Evolutionary conservation across 306 rosid species (phyloP), one percentile per base, ranked within the genome.

Genomic region (Inga laurina): DNA sequence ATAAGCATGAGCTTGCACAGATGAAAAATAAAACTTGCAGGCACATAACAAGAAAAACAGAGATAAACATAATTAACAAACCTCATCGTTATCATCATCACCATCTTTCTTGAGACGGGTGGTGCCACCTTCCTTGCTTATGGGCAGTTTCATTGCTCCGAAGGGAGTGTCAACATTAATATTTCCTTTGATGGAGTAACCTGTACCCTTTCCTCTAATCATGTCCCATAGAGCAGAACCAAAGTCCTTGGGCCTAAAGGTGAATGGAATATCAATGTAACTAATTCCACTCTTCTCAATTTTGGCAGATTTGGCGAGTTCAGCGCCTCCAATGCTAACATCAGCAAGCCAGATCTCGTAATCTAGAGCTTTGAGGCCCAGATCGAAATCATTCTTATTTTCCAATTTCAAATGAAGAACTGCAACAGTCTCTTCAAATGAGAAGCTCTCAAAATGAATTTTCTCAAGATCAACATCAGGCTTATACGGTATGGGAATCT

Each of bases 201-300:
- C 97, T 0, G 93, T 94, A 10, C 99, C 98, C 84, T n/a, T 89
- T 80, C 98, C 99, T 82, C 99, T 91, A 24, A 97, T 94, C 95
- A 97, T 97, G 83, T 94, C 97, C 99, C 99, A 97, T 19, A 97
- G 77, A 1, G 98, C 99, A 81, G 97, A 94, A 32, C 99, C 98
- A 27, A 92, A 90, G 77, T 94, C 98, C 92, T 97, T 92, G 3
- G 98, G 99, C 91, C 88, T 91, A 82, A 97, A 97, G 84, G 94
- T 91, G 72, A 97, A 84, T 7, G 99, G 99, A 75, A 94, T 27
- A 39, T 92, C 94, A 35, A 97, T 85, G 71, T 86, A 82, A 78
- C 52, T 80, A 61, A 90, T 77, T 19, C 95, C 98, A 49, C 79
- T 88, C 73, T 93, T 94, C 74, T 77, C 88, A 79, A 97, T 81